Evolutionary conservation across 306 rosid genomes (phyloP).

Genomic region (Senna siamea): DNA sequence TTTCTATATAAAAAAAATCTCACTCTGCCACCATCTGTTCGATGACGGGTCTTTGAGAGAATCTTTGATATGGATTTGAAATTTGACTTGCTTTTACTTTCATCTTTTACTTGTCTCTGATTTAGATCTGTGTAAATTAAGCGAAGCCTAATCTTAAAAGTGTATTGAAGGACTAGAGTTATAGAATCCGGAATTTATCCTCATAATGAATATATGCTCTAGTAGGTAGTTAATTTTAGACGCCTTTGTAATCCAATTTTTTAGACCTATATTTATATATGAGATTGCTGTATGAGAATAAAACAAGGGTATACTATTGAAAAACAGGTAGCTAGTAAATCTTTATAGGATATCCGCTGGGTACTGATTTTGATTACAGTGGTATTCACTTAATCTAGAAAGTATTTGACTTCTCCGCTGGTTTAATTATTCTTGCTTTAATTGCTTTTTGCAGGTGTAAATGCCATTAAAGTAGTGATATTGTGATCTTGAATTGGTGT

Average conservation of each 20-base stretch:
- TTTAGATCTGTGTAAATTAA: conserved; percentile 39
- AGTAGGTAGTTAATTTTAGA: background rate
- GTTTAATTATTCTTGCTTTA: conserved; percentile 18
- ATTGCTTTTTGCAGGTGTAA: conserved; percentile 40
- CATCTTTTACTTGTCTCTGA: background rate
- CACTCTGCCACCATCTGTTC: conserved; percentile 18
- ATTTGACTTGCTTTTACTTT: background rate
- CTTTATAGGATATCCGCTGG: conserved; percentile 22
- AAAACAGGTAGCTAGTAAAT: conserved; percentile 29
- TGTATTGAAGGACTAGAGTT: background rate
- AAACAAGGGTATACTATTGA: background rate
- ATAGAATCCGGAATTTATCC: background rate
- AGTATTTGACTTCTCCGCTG: conserved; percentile 17
- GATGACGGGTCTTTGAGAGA: conserved; percentile 24
- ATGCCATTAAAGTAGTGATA: background rate
- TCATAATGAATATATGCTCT: background rate
- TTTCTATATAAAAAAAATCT: no score
- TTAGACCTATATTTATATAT: background rate
- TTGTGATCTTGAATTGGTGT: conserved; percentile 20
- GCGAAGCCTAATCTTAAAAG: conserved; percentile 13
- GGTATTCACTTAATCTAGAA: conserved; percentile 22
- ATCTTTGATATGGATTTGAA: background rate
- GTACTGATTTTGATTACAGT: conserved; percentile 27
- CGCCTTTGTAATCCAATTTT: background rate
- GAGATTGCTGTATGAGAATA: conserved; percentile 18